Conservation (phyloP, 2,329 filamentous ascomycete species). For the Ceratocystis cacaofunesta region DNA sequence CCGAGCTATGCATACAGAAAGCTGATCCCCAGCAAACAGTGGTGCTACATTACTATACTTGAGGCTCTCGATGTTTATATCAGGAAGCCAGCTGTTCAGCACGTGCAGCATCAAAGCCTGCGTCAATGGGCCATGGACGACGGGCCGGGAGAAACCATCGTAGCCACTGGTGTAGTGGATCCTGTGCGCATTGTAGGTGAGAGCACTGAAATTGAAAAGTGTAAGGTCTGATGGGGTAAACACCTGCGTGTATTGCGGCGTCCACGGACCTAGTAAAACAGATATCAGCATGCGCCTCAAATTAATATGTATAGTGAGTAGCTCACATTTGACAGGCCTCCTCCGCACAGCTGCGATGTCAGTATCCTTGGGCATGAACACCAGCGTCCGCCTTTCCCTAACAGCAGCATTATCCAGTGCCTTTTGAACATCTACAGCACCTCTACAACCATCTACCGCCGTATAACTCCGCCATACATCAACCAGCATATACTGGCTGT, state of each 20-base stretch:
- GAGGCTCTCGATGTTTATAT: slow-evolving; percentile 37
- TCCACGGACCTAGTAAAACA: slow-evolving; percentile 7
- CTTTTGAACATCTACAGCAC: slow-evolving; percentile 13
- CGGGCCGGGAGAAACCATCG: slow-evolving; percentile 59
- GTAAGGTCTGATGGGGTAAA: slow-evolving; percentile 54
- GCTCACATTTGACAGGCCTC: slow-evolving; percentile 22
- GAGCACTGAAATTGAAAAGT: slow-evolving; percentile 78
- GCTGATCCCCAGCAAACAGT: slow-evolving; percentile 56
- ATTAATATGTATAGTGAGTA: not conserved
- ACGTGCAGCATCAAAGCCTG: slow-evolving; percentile 56
- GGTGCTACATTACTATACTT: slow-evolving; percentile 73
- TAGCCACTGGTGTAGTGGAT: slow-evolving; percentile 67
- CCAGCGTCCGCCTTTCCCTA: slow-evolving; percentile 35
- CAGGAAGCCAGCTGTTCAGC: slow-evolving; percentile 18
- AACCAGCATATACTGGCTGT: slow-evolving; percentile 32
- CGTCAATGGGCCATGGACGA: slow-evolving; percentile 78
- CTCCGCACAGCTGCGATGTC: slow-evolving; percentile 17
- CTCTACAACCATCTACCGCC: slow-evolving; percentile 18
- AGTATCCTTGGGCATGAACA: slow-evolving; percentile 34
- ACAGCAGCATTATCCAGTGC: slow-evolving; percentile 23
- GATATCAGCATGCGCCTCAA: not conserved
- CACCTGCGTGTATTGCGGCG: slow-evolving; percentile 24
- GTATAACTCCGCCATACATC: slow-evolving; percentile 35
- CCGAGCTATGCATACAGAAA: slow-evolving; percentile 49
- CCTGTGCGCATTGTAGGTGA: slow-evolving; percentile 81